Evolutionary conservation across 306 rosid species (phyloP), one percentile per base, ranked within the genome.

Genomic region (Crotalaria pallida): DNA sequence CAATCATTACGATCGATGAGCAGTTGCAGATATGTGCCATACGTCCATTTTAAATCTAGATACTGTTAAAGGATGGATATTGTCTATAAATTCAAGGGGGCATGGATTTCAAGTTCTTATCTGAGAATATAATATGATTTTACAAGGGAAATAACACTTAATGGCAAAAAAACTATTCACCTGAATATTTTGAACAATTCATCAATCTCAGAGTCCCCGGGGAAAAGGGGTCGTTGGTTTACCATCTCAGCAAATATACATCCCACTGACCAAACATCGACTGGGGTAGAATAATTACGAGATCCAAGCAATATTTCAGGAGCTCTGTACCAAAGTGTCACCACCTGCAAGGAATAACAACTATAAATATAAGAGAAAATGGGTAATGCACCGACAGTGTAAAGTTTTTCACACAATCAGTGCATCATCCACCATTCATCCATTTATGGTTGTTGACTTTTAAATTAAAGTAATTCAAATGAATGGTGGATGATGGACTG

Each of bases 231-330:
- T 9, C 81, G 82, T 65, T 88, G 95, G 76, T 94, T 91, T 73
- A 91, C 82, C 99, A 94, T 94, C 92, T 94, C 99, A 41, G 99
- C 97, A 79, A 91, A 94, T 80, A 94, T 94, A 77, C 99, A 94
- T 56, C 99, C 99, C 74, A 94, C 99, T 1, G 99, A 94, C 99
- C 99, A 94, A 66, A 94, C 88, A 79, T 94, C 99, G 12, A 94
- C 97, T 0, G 99, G 99, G 43, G 99, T 94, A 45, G 99, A 94
- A 75, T 94, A 94, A 78, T 89, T 96, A 69, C 87, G 99, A 62
- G 97, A 90, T 74, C 99, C 99, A 73, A 94, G 99, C 84, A 94
- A 83, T 81, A 94, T 94, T 84, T 94, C 99, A 17, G 99, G 99
- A 66, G 99, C 99, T 91, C 99, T 87, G 65, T 94, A 94, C 99